phyloP scores from a whole-genome alignment of 2,329 filamentous ascomycete species.

The Claviceps pusilla region DNA sequence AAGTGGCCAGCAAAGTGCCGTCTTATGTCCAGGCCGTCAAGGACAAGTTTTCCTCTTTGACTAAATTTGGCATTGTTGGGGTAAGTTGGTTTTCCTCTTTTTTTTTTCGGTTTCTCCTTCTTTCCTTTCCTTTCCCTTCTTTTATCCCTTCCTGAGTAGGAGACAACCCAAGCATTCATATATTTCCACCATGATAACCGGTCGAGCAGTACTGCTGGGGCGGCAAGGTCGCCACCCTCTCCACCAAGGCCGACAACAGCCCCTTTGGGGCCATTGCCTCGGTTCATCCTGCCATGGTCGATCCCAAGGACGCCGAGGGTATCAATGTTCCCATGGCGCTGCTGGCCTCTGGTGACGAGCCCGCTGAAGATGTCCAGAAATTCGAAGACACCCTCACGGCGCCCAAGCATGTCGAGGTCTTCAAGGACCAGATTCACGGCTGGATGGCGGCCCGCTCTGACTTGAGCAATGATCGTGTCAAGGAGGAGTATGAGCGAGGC shows the following conservation, averaged over 20 bases:
- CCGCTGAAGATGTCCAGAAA: slow-evolving; percentile 36
- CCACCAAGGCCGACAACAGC: slow-evolving; percentile 33
- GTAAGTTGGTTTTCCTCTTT: slow-evolving; percentile 23
- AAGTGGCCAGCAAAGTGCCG: slow-evolving; percentile 34
- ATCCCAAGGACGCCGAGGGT: slow-evolving; percentile 41
- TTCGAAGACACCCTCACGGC: slow-evolving; percentile 39
- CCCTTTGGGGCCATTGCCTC: slow-evolving; percentile 40
- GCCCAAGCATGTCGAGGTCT: slow-evolving; percentile 49
- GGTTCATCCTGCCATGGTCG: slow-evolving; percentile 49
- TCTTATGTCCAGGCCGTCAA: slow-evolving; percentile 39
- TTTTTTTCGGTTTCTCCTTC: no score
- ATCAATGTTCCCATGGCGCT: slow-evolving; percentile 47
- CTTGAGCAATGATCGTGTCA: slow-evolving; percentile 39
- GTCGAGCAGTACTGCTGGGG: slow-evolving; percentile 49
- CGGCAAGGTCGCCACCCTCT: slow-evolving; percentile 47
- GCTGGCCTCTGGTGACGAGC: slow-evolving; percentile 53
- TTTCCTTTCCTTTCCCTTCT: no score
- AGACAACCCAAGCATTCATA: background rate
- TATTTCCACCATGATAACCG: background rate
- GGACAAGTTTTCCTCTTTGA: slow-evolving; percentile 37
- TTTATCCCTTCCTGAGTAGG: no score
- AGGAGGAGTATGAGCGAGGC: slow-evolving; percentile 46
- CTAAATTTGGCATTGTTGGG: slow-evolving; percentile 46
- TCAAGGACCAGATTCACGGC: slow-evolving; percentile 52
- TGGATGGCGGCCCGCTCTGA: slow-evolving; percentile 58